These are phyloP conservation scores for Chaetomidium leptoderma DNA, from an alignment of 495 filamentous ascomycete species.

Conservation along the genomic window DNA sequence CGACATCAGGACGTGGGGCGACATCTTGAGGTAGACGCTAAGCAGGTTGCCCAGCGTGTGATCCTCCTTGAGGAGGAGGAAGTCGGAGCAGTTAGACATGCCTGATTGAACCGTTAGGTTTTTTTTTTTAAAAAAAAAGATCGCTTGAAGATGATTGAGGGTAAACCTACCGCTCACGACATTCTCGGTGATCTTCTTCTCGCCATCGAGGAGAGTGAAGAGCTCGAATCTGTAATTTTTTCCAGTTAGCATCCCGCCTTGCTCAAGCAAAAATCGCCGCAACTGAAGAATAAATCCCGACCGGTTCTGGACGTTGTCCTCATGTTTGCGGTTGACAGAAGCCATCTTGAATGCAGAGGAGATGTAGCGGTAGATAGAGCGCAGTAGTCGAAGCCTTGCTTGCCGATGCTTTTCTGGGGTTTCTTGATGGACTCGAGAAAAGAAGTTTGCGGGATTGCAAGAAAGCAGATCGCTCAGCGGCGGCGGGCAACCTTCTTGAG, in stretches of 20 bases:
- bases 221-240: conserved; percentile 70
- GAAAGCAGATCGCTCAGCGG: neutral
- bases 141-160: too few species aligned
- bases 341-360: conserved; percentile 4
- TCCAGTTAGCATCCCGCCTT: neutral
- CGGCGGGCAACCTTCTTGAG: too few species aligned
- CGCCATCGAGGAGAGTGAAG: conserved; percentile 77
- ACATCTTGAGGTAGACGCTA: conserved; percentile 71
- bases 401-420: neutral
- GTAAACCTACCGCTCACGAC: conserved; percentile 73
- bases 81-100: conserved; percentile 78
- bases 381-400: neutral
- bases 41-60: conserved; percentile 93
- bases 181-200: conserved; percentile 86
- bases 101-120: conserved; percentile 48
- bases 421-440: neutral
- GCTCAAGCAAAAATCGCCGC: too few species aligned
- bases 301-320: conserved; percentile 8
- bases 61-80: conserved; percentile 94
- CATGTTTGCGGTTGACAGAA: conserved; percentile 8
- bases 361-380: neutral
- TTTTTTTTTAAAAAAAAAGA: neutral
- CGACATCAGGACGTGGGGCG: conserved; percentile 73
- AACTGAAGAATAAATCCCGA: conserved; percentile 1
- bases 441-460: neutral